These are phyloP conservation scores for Wickerhamiella shivajii DNA, from an alignment of 805 yeast species.

Conservation along the genomic window DNA sequence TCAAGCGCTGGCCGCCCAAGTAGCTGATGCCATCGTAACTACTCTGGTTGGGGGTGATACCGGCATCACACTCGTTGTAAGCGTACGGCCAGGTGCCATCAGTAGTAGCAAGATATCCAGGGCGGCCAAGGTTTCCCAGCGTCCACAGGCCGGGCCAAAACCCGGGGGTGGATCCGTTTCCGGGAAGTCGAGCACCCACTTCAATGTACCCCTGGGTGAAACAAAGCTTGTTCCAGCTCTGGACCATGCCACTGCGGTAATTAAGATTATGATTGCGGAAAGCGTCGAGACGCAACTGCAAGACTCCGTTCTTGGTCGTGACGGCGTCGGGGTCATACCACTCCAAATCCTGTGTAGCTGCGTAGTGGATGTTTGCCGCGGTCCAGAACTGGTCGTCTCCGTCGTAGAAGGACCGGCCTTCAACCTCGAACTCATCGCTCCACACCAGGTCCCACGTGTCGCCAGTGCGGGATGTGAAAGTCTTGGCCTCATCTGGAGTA, in stretches of 20 bases:
- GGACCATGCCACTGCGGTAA: slow-evolving; percentile 85
- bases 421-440: slow-evolving; percentile 80
- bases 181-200: slow-evolving; percentile 64
- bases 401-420: slow-evolving; percentile 78
- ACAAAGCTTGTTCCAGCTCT: slow-evolving; percentile 84
- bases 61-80: slow-evolving; percentile 78
- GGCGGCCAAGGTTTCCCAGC: slow-evolving; percentile 82
- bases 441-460: slow-evolving; percentile 63
- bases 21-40: slow-evolving; percentile 79
- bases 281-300: slow-evolving; percentile 63
- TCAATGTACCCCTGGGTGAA: slow-evolving; percentile 74
- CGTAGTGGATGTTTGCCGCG: slow-evolving; percentile 71
- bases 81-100: slow-evolving; percentile 95
- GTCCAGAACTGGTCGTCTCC: slow-evolving; percentile 90
- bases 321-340: slow-evolving; percentile 93
- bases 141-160: slow-evolving; percentile 97
- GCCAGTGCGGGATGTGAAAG: slow-evolving; percentile 45
- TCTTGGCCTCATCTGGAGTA: slow-evolving; percentile 41
- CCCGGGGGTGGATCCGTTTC: slow-evolving; percentile 63
- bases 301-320: slow-evolving; percentile 59
- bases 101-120: slow-evolving; percentile 75
- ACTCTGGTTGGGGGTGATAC: slow-evolving; percentile 88
- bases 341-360: slow-evolving; percentile 78
- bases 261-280: slow-evolving; percentile 59
- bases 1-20: slow-evolving; percentile 71